A percentile compares a stretch with the other conserved stretches of the same genome.
These are phyloP conservation scores for Boletus speciosus DNA, from an alignment of 768 basidiomycete species.

Conservation along the genomic window DNA sequence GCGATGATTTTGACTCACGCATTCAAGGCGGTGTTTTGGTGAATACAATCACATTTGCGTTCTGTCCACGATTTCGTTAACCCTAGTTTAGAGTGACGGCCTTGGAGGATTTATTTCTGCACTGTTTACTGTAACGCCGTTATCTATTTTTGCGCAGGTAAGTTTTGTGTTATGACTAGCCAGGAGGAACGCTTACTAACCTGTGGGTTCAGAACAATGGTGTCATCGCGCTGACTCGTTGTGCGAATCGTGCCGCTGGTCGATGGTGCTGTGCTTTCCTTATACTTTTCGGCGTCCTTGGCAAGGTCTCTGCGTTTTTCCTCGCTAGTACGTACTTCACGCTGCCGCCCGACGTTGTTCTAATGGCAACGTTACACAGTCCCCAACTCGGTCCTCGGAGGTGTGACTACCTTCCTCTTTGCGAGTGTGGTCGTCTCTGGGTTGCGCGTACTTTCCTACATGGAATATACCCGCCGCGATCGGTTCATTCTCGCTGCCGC, in stretches of 20 bases:
- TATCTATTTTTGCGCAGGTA: constrained; percentile 74
- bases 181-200: neutral
- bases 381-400: constrained; percentile 77
- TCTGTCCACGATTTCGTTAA: neutral
- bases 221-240: constrained; percentile 80
- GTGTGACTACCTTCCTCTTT: constrained; percentile 86
- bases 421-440: constrained; percentile 72
- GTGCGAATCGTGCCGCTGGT: constrained; percentile 76
- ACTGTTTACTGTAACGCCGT: constrained; percentile 75
- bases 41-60: constrained; percentile 9
- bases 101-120: constrained; percentile 76
- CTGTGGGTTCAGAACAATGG: constrained; percentile 59
- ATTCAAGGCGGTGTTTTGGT: constrained; percentile 82
- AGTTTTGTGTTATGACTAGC: neutral
- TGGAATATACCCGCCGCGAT: constrained; percentile 58
- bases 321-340: constrained; percentile 53
- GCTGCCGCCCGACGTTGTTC: neutral
- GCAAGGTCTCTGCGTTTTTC: constrained; percentile 81
- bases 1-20: constrained; percentile 72
- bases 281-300: constrained; percentile 75
- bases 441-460: constrained; percentile 61
- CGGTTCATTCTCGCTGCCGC: constrained; percentile 70
- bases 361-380: constrained; percentile 34
- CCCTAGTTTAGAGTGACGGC: constrained; percentile 58
- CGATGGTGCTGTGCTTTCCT: constrained; percentile 78